phyloP scores from a whole-genome alignment of 106 monocot genomes.

The Hemerocallis citrina region DNA sequence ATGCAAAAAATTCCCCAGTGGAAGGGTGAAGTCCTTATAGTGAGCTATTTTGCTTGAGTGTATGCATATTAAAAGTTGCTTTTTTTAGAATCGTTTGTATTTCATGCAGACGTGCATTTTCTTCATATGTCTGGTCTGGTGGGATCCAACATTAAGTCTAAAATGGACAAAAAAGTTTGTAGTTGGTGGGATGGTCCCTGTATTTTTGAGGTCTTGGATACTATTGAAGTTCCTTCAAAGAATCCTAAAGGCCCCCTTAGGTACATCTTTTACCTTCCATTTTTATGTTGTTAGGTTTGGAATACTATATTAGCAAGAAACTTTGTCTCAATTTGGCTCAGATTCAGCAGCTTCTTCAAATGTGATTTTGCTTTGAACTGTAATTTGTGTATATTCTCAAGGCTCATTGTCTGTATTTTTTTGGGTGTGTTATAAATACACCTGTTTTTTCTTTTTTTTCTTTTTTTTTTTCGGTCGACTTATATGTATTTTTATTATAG shows the following conservation, averaged over 20 bases:
- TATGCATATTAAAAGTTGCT: no score
- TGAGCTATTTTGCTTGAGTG: no score
- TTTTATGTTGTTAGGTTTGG: no score
- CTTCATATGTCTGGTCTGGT: slow-evolving; percentile 91
- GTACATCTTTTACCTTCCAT: slow-evolving; percentile 29
- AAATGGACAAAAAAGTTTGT: slow-evolving; percentile 65
- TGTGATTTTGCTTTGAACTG: background rate
- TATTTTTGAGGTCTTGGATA: slow-evolving; percentile 85
- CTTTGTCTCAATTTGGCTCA: no score
- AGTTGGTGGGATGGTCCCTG: slow-evolving; percentile 87
- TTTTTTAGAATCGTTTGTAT: no score
- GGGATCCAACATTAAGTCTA: slow-evolving; percentile 65
- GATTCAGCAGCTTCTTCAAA: background rate
- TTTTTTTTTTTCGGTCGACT: background rate
- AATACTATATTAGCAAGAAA: no score
- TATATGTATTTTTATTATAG: background rate
- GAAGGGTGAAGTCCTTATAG: no score
- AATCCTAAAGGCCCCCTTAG: slow-evolving; percentile 82
- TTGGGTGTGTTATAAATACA: no score
- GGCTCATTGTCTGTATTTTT: no score
- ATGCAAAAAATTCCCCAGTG: no score
- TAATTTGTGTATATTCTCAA: no score
- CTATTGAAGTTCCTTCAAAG: slow-evolving; percentile 73
- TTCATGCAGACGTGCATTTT: slow-evolving; percentile 93
- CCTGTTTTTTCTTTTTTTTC: background rate